Conservation (phyloP, 176 grass and related monocot genomes). For the Lolium rigidum region DNA sequence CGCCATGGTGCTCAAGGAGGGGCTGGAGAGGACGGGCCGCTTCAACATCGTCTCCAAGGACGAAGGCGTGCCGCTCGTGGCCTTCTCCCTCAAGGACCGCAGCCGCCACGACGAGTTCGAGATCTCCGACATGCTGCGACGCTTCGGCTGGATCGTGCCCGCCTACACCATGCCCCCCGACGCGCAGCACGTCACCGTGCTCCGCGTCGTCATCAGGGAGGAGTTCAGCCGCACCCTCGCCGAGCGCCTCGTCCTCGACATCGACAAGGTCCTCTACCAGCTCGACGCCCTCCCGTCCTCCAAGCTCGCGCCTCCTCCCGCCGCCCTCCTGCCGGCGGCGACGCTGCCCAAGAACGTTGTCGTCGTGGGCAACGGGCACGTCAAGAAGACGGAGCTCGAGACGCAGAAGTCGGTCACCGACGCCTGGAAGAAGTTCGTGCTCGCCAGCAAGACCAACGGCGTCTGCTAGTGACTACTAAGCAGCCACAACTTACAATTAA, state of each 20-base stretch:
- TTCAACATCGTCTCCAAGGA: conserved; percentile 97
- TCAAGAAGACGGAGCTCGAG: conserved; percentile 55
- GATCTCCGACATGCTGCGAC: conserved; percentile 87
- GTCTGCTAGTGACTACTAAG: conserved; percentile 60
- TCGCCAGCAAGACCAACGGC: conserved; percentile 71
- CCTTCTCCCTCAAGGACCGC: conserved; percentile 89
- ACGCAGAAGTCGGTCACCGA: conserved; percentile 71
- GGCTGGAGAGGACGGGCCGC: conserved; percentile 66
- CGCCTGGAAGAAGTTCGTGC: conserved; percentile 74
- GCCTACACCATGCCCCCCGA: conserved; percentile 95
- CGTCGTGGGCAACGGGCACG: conserved; percentile 5
- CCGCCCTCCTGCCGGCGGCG: conserved; percentile 13
- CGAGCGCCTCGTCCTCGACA: conserved; percentile 87
- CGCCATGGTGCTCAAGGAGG: conserved; percentile 91
- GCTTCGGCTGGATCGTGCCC: conserved; percentile 97
- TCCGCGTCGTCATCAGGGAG: conserved; percentile 93
- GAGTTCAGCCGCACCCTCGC: conserved; percentile 98
- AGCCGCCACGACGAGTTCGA: conserved; percentile 92
- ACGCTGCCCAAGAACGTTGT: conserved; percentile 13
- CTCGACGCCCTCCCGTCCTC: conserved; percentile 80
- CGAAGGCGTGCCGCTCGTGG: conserved; percentile 88
- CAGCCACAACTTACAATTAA: not conserved
- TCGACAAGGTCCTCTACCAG: conserved; percentile 81
- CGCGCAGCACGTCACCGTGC: conserved; percentile 90
- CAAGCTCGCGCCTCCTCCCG: conserved; percentile 46